Base-by-base conservation (phyloP, 345 rosid species). In the Bruguiera parviflora region DNA sequence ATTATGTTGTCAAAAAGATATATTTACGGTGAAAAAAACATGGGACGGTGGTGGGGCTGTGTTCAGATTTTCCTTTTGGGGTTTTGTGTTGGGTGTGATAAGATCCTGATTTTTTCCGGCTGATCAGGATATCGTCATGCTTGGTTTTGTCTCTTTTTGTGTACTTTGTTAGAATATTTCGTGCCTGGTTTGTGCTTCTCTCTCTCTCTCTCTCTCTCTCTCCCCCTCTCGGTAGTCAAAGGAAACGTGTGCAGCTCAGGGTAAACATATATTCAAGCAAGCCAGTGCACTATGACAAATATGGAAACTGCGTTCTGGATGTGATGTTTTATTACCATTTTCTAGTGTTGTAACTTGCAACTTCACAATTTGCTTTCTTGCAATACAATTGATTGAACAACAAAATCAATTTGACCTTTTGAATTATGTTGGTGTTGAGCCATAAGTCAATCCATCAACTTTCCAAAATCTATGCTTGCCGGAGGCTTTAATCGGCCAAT, bases 401-500 rank as follows among this genome's bases (percentile, higher is more conserved):
- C 16, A 55, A n/a, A n/a, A 11, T 55, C 5, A 9, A 22, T n/a
- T 25, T 22, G 58, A 53, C 27, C 35, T 28, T 31, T 25, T 52
- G 39, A 20, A 39, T 52, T 66, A 6, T 21, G 20, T 8, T 52
- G 16, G 19, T 7, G 16, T 29, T 65, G 13, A 5, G n/a, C 11
- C 0, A 15, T 22, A 21, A 32, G 53, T 53, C 49, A 66, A 53
- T 33, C 62, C 39, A 53, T 61, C 51, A 25, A 67, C 52, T 66
- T 21, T 31, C 33, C 63, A 56, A 46, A 47, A 31, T 64, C 1
- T 59, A 46, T 59, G 37, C 73, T 55, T 77, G 64, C 84, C 88
- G 96, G 98, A 72, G 97, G 97, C 55, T 91, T 94, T 71, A 94
- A 94, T 80, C 96, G 91, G 78, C 96, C 96, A 27, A 85, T 93